Evolutionary conservation across 805 yeast genomes (phyloP).

Genomic region (Ogataea philodendri): DNA sequence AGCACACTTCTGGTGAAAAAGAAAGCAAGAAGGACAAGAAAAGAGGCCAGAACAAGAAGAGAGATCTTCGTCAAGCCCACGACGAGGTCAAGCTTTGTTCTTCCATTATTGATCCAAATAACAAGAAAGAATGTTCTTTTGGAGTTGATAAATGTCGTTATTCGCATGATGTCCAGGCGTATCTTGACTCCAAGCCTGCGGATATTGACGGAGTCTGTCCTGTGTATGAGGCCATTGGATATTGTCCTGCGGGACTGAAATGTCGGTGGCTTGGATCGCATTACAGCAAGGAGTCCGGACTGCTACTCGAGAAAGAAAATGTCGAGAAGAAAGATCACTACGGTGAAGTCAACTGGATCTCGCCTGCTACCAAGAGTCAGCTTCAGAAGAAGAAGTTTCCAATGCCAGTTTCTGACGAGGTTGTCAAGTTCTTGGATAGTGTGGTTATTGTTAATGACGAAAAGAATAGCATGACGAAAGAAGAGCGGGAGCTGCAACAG

Average conservation of each 20-base stretch:
- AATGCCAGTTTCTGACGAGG: conserved; percentile 54
- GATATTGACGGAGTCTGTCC: conserved; percentile 85
- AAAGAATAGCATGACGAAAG: conserved; percentile 35
- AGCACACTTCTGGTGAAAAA: conserved; percentile 34
- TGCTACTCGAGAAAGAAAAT: conserved; percentile 46
- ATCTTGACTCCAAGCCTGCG: conserved; percentile 60
- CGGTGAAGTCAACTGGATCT: conserved; percentile 65
- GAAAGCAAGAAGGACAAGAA: conserved; percentile 39
- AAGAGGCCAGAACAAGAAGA: conserved; percentile 42
- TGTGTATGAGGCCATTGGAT: conserved; percentile 75
- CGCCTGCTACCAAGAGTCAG: conserved; percentile 41
- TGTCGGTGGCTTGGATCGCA: conserved; percentile 90
- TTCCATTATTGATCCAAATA: conserved; percentile 54
- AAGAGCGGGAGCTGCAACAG: conserved; percentile 27
- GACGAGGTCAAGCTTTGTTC: conserved; percentile 68
- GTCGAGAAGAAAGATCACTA: conserved; percentile 24
- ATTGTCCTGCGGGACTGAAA: conserved; percentile 88
- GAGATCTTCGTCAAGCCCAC: conserved; percentile 69
- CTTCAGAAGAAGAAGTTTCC: conserved; percentile 63
- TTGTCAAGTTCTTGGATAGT: conserved; percentile 64
- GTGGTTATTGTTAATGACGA: conserved; percentile 43
- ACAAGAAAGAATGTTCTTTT: conserved; percentile 48
- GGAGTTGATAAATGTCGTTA: conserved; percentile 73
- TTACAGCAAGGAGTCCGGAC: conserved; percentile 44
- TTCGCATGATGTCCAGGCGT: conserved; percentile 70